These are phyloP conservation scores for Cladosporium sp. DNA, from an alignment of 2,329 filamentous ascomycete genomes.

Conservation along the genomic window DNA sequence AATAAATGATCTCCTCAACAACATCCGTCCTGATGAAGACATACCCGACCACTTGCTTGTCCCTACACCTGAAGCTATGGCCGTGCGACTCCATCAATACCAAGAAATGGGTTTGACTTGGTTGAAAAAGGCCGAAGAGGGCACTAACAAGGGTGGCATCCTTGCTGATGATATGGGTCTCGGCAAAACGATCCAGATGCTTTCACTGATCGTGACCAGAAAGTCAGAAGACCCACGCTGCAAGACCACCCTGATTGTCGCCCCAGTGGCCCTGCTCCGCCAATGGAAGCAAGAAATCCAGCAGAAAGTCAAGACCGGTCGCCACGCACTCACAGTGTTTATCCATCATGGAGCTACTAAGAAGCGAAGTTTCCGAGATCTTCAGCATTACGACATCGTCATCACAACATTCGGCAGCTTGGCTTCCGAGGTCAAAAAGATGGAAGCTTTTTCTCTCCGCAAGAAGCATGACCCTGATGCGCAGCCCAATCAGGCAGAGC, in stretches of 20 bases:
- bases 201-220: constrained; percentile 72
- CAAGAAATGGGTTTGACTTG: constrained; percentile 76
- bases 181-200: constrained; percentile 79
- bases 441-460: constrained; percentile 53
- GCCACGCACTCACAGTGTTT: constrained; percentile 62
- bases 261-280: constrained; percentile 73
- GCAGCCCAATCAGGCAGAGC: constrained; percentile 35
- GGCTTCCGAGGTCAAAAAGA: constrained; percentile 64
- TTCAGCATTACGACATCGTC: constrained; percentile 71
- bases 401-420: constrained; percentile 78
- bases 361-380: constrained; percentile 58
- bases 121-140: constrained; percentile 73
- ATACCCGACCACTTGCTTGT: constrained; percentile 58
- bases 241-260: constrained; percentile 80
- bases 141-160: constrained; percentile 72
- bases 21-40: constrained; percentile 69
- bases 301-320: constrained; percentile 61
- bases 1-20: constrained; percentile 67
- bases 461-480: constrained; percentile 47
- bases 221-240: constrained; percentile 58
- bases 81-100: constrained; percentile 71
- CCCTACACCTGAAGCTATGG: constrained; percentile 68
- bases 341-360: constrained; percentile 66
- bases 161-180: constrained; percentile 81
- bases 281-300: constrained; percentile 84